Evolutionary conservation across 2,329 filamentous ascomycete genomes (phyloP), one percentile per base, ranked within the genome.

Genomic region (Chrysoporthe cubensis): DNA sequence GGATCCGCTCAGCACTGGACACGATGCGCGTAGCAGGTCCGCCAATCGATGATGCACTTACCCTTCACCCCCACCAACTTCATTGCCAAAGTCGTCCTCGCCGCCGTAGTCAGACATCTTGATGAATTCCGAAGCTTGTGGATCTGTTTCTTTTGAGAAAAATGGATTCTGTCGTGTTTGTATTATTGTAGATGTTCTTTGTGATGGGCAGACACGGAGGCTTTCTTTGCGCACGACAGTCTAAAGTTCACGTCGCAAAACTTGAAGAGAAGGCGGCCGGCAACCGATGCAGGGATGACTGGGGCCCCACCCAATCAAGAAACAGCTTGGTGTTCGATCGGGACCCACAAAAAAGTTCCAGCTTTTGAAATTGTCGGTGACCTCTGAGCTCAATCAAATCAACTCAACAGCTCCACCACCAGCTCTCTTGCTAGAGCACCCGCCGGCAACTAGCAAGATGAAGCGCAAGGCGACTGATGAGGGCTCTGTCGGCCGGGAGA

Each of bases 41-140:
- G 40, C 42, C 37, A 13, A 43, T 59, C n/a, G 37, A 34, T 3
- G 26, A 2, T 26, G 44, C 18, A 69, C 68, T 62, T 60, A 68
- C 66, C 32, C 68, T 62, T 66, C 63, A 48, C 67, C 69, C 26
- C 65, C 63, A 37, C 62, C 67, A 34, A 62, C 60, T 62, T 67
- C 82, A 40, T 70, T 59, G 32, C 69, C 69, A 37, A 70, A 70
- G 50, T 70, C 86, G 73, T 90, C 87, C 75, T 90, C 88, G 37
- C 67, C 69, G 73, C 88, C 90, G 81, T 89, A 90, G 81, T 92
- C 90, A 80, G 90, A 93, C 91, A 93, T 93, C 26, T 67, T 80
- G 43, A 67, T 54, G 4, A 18, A 62, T 59, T 40, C 16, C 72
- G 62, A 42, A 59, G 64, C 68, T 66, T 66, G 66, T 70, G 52